Conservation (phyloP, 208 protist species). For the Angomonas deanei region DNA sequence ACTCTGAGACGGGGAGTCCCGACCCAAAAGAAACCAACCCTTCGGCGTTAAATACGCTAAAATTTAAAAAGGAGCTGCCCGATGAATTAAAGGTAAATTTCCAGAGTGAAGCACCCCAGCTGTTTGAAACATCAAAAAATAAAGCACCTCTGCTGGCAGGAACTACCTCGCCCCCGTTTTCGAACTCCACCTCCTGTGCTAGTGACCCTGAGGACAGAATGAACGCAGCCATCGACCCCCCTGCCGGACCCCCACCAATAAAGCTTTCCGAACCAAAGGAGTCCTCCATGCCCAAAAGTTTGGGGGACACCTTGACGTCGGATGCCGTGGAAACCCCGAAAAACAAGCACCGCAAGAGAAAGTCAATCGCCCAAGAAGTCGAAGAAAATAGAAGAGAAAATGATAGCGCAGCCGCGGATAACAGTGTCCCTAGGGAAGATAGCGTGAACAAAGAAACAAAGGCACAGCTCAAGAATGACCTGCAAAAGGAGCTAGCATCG, state of each 20-base stretch:
- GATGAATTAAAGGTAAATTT: not conserved
- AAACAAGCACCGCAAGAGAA: not conserved
- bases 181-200: conserved; percentile 13
- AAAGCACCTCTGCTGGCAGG: not conserved
- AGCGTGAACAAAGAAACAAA: not conserved
- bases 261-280: not conserved
- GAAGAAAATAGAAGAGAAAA: conserved; percentile 6
- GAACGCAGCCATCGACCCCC: conserved; percentile 10
- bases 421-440: not conserved
- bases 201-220: conserved; percentile 10
- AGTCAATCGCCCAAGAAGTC: not conserved
- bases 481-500: not conserved
- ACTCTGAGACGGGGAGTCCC: not conserved
- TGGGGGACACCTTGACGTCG: too few species aligned
- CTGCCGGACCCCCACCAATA: not conserved
- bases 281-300: not conserved
- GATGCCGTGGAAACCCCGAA: not conserved
- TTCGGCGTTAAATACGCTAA: not conserved
- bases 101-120: not conserved
- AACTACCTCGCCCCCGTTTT: conserved; percentile 12
- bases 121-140: not conserved
- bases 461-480: not conserved
- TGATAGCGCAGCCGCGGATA: not conserved
- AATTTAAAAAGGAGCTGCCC: not conserved
- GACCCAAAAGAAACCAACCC: not conserved